Conservation (phyloP, 331 rosid genomes). For the Rhamnella rubrinervis region DNA sequence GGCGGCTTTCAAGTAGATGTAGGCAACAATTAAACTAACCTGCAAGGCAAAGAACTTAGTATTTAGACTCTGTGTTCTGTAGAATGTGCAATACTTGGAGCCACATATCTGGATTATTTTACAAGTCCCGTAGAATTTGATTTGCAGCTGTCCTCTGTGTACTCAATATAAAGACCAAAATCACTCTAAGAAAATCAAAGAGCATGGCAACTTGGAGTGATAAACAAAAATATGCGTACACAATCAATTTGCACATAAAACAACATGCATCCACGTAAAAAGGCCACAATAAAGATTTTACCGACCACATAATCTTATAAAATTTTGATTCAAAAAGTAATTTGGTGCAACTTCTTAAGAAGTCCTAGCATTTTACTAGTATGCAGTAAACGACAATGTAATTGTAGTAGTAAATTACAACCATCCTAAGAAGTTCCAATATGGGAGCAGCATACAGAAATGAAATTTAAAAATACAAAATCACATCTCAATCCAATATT, state of each 20-base stretch:
- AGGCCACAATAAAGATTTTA: not conserved
- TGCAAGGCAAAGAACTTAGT: conserved; percentile 98
- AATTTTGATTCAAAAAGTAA: too few relatives aligned
- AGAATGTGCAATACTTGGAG: conserved; percentile 97
- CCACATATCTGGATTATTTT: conserved; percentile 96
- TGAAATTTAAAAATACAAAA: too few relatives aligned
- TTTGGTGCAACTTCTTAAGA: too few relatives aligned
- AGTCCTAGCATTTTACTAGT: too few relatives aligned
- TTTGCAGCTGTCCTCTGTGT: conserved; percentile 94
- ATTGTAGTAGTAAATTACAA: too few relatives aligned
- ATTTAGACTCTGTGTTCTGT: conserved; percentile 73
- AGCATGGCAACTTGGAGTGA: not conserved
- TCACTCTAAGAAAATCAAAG: not conserved
- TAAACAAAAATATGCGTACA: not conserved
- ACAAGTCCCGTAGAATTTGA: conserved; percentile 84
- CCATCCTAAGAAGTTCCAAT: too few relatives aligned
- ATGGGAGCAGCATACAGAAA: too few relatives aligned
- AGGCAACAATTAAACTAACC: conserved; percentile 46
- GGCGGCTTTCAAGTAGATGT: too few relatives aligned
- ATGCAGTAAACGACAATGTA: too few relatives aligned
- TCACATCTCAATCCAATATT: too few relatives aligned
- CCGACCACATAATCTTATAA: too few relatives aligned
- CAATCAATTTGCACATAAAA: not conserved
- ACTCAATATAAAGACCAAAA: not conserved
- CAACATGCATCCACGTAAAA: not conserved